Conservation (phyloP, 2,329 filamentous ascomycete genomes). For the Neonectria faginata region DNA sequence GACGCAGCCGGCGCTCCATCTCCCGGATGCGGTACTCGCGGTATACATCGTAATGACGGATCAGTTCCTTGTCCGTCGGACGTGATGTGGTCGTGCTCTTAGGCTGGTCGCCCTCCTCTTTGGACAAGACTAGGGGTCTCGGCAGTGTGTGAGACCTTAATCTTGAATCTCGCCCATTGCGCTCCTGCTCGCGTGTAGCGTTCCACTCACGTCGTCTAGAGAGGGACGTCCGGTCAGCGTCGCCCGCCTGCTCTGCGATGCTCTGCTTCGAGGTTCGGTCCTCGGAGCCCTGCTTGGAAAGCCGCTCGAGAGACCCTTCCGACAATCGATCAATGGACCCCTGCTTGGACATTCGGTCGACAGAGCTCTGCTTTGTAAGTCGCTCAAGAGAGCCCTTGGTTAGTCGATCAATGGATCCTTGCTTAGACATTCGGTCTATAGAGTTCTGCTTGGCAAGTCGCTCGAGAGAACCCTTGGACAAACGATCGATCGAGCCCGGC, state of each 20-base stretch:
- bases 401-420: constrained; percentile 14
- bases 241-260: not conserved
- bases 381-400: constrained; percentile 16
- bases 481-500: constrained; percentile 10
- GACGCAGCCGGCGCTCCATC: constrained; percentile 59
- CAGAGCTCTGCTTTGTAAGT: not conserved
- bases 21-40: constrained; percentile 58
- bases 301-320: constrained; percentile 15
- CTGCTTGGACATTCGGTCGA: constrained; percentile 21
- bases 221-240: constrained; percentile 46
- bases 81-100: constrained; percentile 20
- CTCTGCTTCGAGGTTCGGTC: constrained; percentile 17
- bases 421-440: constrained; percentile 14
- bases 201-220: constrained; percentile 52
- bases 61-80: constrained; percentile 50
- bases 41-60: constrained; percentile 55
- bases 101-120: constrained; percentile 42
- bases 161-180: constrained; percentile 39
- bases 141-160: constrained; percentile 39
- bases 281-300: constrained; percentile 1
- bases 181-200: constrained; percentile 45
- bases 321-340: constrained; percentile 19
- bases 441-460: constrained; percentile 3
- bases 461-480: constrained; percentile 21
- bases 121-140: constrained; percentile 35